Base-by-base conservation (phyloP, 2,329 filamentous ascomycete genomes). In the Penicillium brasilianum region DNA sequence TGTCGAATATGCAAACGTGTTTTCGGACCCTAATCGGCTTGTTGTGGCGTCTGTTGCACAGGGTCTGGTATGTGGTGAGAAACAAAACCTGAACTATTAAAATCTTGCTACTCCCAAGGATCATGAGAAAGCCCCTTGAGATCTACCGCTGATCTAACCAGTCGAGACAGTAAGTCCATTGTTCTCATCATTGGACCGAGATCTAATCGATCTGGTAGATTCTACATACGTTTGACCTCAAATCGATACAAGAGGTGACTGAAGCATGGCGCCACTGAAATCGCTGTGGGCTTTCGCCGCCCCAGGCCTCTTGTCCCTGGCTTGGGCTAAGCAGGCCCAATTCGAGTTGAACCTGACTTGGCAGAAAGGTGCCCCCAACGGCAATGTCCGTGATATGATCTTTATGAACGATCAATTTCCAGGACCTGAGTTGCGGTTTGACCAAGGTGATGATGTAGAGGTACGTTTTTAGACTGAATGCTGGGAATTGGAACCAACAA, bases 361-460 rank as follows among this genome's bases (percentile, higher is more conserved):
- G 73, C 71, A 71, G 39, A 66, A 71, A 25, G 72, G 74, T 18
- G 69, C 71, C 10, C 71, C 73, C 0, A 71, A 76, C 61, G 74
- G 75, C 18, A 68, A 72, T 66, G 65, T 64, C 10, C 66, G 74
- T 8, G 69, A 74, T 16, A 71, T 72, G 61, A 67, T 77, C 18
- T 70, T 73, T 36, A 72, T 74, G 60, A 77, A 77, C 56, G 69
- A 69, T 5, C 66, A 69, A 49, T 75, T 74, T 48, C 74, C 75
- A 5, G 73, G 72, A 3, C 74, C 75, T 3, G 60, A 70, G 34
- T 30, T 75, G n/a, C 62, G 64, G 25, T 39, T 71, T 10, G 62
- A 71, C 10, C 66, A 75, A 46, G 70, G 65, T 10, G 73, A 75
- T 57, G 66, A 73, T 54, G 68, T 75, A 8, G 65, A 71, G 62